These are phyloP conservation scores for Physaria fendleri DNA, from an alignment of 345 rosid species.

Conservation along the genomic window DNA sequence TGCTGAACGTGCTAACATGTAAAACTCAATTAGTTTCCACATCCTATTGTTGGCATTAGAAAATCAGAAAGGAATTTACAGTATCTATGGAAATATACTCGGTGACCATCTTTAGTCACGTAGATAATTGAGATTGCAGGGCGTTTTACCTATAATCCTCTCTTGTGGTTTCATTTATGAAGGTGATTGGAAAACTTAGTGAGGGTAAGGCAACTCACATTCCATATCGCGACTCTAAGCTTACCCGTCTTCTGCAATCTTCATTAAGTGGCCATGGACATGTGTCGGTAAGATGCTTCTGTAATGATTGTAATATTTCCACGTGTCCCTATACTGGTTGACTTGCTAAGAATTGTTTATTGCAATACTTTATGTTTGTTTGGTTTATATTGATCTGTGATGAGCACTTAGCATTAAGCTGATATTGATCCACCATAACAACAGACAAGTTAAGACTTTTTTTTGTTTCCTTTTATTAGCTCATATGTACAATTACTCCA, in stretches of 20 bases:
- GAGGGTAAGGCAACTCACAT: conserved; percentile 99
- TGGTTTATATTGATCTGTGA: background rate
- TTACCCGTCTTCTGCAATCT: conserved; percentile 97
- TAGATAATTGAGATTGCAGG: background rate
- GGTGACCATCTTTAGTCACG: conserved; percentile 2
- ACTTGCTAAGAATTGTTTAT: background rate
- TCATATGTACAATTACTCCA: conserved; percentile 97
- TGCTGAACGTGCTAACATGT: background rate
- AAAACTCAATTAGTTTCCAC: background rate
- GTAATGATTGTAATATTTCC: conserved; percentile 2
- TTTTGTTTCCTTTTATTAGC: conserved; percentile 44
- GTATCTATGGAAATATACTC: background rate
- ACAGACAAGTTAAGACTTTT: background rate
- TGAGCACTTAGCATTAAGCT: background rate
- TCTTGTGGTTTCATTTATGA: conserved; percentile 28
- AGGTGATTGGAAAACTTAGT: conserved; percentile 98
- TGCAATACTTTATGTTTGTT: background rate
- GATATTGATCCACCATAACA: background rate
- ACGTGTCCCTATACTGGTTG: background rate
- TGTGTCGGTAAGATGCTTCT: conserved; percentile 74
- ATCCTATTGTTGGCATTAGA: background rate
- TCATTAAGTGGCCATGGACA: conserved; percentile 97
- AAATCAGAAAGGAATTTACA: background rate
- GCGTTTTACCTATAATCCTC: conserved; percentile 11
- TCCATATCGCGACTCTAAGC: conserved; percentile 98